Conservation (phyloP, 129 eudicot genomes). For the carrot (Daucus carota) region DH1_v3.0 NC_030382.2:47941001-47941500, state of each 20-base stretch:
- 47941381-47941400: neutral
- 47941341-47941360: neutral
- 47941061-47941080: too few species aligned
- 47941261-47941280: neutral
- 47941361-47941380: neutral
- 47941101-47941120: too few species aligned
- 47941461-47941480: neutral
- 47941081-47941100: too few species aligned
- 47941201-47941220: neutral
- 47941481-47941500: neutral
- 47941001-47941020: too few species aligned
- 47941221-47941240: neutral
- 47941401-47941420: neutral
- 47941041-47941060: too few species aligned
- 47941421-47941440: neutral
- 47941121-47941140: too few species aligned
- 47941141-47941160: neutral
- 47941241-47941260: neutral
- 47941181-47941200: neutral
- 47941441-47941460: slow-evolving; percentile 1
- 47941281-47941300: neutral
- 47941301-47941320: neutral
- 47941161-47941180: too few species aligned
- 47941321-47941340: neutral
- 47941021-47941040: too few species aligned